Conservation (phyloP, 495 filamentous ascomycete species). For the Talaromyces thailandensis region DNA sequence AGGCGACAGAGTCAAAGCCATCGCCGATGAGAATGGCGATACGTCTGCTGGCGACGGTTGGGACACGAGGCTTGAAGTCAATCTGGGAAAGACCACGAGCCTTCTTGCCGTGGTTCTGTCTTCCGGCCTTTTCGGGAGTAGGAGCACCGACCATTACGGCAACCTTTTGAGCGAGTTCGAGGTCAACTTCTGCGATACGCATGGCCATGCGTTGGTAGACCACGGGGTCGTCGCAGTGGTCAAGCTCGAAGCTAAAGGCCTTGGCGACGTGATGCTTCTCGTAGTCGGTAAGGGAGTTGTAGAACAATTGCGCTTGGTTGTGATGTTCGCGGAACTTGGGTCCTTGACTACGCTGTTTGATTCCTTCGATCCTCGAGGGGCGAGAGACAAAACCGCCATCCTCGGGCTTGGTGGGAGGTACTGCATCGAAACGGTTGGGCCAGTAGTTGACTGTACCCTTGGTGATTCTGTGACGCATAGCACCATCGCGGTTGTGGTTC, state of each 20-base stretch:
- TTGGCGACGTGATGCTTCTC: slow-evolving; percentile 64
- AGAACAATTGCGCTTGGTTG: slow-evolving; percentile 58
- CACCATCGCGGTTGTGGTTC: slow-evolving; percentile 72
- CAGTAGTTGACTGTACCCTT: slow-evolving; percentile 70
- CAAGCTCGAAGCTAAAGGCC: slow-evolving; percentile 75
- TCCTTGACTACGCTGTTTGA: slow-evolving; percentile 59
- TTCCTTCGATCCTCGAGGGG: slow-evolving; percentile 50
- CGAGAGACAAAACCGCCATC: slow-evolving; percentile 58
- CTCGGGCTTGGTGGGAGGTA: slow-evolving; percentile 43
- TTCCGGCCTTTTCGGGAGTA: slow-evolving; percentile 38
- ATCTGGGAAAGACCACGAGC: slow-evolving; percentile 58
- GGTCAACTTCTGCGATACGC: slow-evolving; percentile 64
- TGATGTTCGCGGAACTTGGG: slow-evolving; percentile 78
- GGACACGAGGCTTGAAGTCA: slow-evolving; percentile 51
- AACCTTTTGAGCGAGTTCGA: slow-evolving; percentile 61
- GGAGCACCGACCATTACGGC: slow-evolving; percentile 61
- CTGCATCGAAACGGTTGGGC: slow-evolving; percentile 61
- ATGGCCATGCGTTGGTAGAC: slow-evolving; percentile 68
- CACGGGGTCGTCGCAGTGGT: slow-evolving; percentile 78
- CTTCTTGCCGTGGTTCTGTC: slow-evolving; percentile 57
- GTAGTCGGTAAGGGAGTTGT: slow-evolving; percentile 62
- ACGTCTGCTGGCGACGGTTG: slow-evolving; percentile 62
- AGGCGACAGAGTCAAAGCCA: slow-evolving; percentile 62
- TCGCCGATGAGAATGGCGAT: slow-evolving; percentile 77
- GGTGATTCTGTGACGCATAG: slow-evolving; percentile 44